These are phyloP conservation scores for Mycena metata DNA, from an alignment of 768 basidiomycete genomes.

Conservation along the genomic window DNA sequence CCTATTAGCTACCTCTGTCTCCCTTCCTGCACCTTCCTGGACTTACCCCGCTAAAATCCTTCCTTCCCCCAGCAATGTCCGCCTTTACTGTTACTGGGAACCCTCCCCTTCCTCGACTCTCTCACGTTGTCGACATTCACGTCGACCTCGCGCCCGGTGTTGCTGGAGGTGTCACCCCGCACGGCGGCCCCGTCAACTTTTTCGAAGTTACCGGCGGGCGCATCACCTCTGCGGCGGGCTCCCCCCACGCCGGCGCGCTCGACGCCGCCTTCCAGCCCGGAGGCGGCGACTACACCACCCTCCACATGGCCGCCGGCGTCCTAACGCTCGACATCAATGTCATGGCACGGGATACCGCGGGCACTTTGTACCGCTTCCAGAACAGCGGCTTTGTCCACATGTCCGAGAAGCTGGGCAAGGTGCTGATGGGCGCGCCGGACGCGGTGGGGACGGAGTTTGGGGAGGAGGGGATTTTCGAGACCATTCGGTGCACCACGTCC, in stretches of 20 bases:
- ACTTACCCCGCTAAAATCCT: no score
- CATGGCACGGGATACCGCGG: neutral
- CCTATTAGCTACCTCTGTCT: no score
- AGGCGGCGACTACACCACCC: neutral
- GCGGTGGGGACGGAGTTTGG: slow-evolving; percentile 1
- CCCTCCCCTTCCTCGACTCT: neutral
- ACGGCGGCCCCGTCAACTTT: slow-evolving; percentile 3
- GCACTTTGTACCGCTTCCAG: slow-evolving; percentile 1
- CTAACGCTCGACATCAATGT: slow-evolving; percentile 1
- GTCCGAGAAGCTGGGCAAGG: neutral
- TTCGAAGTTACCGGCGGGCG: neutral
- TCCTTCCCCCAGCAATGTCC: neutral
- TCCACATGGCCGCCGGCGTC: neutral
- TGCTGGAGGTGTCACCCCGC: neutral
- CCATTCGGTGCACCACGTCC: neutral
- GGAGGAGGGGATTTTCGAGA: neutral
- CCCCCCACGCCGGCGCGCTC: neutral
- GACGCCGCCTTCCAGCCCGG: neutral
- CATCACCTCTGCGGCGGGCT: neutral
- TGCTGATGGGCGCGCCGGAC: neutral
- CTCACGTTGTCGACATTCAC: neutral
- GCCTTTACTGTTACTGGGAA: neutral
- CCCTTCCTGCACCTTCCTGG: no score
- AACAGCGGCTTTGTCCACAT: neutral
- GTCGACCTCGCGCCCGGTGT: neutral